A percentile compares a stretch with the other conserved stretches of the same genome.
Evolutionary conservation across 495 filamentous ascomycete species (phyloP).

Genomic region (Talaromyces ruber): DNA sequence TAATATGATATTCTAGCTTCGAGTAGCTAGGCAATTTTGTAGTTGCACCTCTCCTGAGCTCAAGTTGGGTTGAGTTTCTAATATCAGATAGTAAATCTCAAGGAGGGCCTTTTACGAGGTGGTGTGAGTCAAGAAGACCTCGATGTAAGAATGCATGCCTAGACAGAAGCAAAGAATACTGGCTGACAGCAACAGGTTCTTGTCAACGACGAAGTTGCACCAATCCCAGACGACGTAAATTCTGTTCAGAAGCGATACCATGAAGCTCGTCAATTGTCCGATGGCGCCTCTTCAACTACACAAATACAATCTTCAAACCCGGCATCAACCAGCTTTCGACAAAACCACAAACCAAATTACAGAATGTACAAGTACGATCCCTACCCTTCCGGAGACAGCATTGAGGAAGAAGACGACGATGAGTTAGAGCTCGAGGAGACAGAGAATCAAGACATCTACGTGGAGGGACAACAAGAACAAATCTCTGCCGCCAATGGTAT

Average conservation of each 20-base stretch:
- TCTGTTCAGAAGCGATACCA: neutral
- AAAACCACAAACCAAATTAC: neutral
- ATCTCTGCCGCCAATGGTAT: conserved; percentile 12
- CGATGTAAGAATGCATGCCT: conserved; percentile 32
- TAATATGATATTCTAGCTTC: conserved; percentile 27
- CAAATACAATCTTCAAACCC: neutral
- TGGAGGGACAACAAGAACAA: conserved; percentile 20
- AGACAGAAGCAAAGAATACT: conserved; percentile 1
- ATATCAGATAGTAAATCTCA: conserved; percentile 45
- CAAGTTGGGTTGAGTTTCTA: conserved; percentile 3
- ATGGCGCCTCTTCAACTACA: conserved; percentile 8
- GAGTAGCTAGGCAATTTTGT: conserved; percentile 33
- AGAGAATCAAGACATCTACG: neutral
- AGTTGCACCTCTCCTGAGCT: conserved; percentile 10
- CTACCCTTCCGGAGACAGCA: neutral
- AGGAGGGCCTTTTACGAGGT: conserved; percentile 50
- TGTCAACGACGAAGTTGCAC: conserved; percentile 31
- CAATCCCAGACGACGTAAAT: neutral
- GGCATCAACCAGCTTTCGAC: neutral
- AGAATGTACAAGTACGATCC: neutral
- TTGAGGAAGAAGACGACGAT: neutral
- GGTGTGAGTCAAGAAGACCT: conserved; percentile 55
- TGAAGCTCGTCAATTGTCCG: conserved; percentile 9
- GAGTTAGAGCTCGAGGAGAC: neutral
- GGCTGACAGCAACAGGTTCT: conserved; percentile 36